Percentiles rank a stretch among this genome's conserved stretches.
Evolutionary conservation across 2,329 filamentous ascomycete species (phyloP).

Genomic region (Phialophora tarda): DNA sequence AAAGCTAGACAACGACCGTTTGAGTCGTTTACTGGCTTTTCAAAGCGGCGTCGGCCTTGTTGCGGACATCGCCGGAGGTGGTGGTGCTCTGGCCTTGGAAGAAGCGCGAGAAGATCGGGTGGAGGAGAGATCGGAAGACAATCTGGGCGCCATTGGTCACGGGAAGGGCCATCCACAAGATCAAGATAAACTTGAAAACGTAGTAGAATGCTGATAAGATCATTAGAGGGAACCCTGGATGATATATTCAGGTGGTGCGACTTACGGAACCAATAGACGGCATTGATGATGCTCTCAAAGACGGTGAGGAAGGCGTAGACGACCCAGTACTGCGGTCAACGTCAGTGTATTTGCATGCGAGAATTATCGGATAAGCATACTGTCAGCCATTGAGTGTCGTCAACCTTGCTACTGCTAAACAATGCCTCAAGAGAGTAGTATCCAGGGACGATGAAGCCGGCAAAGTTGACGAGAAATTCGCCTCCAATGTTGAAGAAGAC

Average conservation of each 20-base stretch:
- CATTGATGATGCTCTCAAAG: slow-evolving; percentile 68
- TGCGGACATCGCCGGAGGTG: slow-evolving; percentile 78
- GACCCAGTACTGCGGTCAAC: slow-evolving; percentile 66
- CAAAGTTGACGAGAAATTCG: slow-evolving; percentile 71
- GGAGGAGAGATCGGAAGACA: slow-evolving; percentile 94
- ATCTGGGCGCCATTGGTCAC: slow-evolving; percentile 95
- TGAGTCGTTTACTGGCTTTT: slow-evolving; percentile 60
- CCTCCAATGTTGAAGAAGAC: slow-evolving; percentile 75
- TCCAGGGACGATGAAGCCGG: slow-evolving; percentile 68
- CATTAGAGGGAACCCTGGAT: slow-evolving; percentile 95
- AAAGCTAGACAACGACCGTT: slow-evolving; percentile 27
- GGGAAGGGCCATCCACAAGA: slow-evolving; percentile 97
- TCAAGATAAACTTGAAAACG: slow-evolving; percentile 97
- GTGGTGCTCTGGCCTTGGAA: slow-evolving; percentile 75
- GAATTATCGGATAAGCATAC: slow-evolving; percentile 45
- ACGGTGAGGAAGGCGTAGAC: slow-evolving; percentile 70
- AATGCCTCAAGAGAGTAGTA: slow-evolving; percentile 71
- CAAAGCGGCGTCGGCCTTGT: slow-evolving; percentile 77
- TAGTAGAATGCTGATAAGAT: slow-evolving; percentile 80
- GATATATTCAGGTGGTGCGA: slow-evolving; percentile 98
- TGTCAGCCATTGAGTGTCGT: slow-evolving; percentile 73
- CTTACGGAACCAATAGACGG: slow-evolving; percentile 71
- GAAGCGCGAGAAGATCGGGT: slow-evolving; percentile 90
- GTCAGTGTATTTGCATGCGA: slow-evolving; percentile 27
- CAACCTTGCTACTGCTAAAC: slow-evolving; percentile 64